These are phyloP conservation scores for Tylopilus felleus DNA, from an alignment of 768 basidiomycete genomes.

Conservation along the genomic window DNA sequence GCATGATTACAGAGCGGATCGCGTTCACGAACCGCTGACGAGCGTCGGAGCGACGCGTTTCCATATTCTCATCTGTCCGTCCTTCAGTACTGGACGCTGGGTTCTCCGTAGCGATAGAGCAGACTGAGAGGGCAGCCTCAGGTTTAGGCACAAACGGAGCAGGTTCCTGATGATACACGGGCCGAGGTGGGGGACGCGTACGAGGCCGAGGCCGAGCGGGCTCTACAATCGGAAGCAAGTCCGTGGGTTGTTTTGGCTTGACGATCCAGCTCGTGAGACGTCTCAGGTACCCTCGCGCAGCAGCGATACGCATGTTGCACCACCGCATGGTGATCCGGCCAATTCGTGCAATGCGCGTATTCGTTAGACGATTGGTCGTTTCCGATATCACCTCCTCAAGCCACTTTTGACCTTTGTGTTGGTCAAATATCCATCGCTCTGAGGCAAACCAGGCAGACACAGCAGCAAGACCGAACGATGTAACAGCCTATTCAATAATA, in stretches of 20 bases:
- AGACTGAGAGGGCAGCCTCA: slow-evolving; percentile 25
- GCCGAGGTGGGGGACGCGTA: background rate
- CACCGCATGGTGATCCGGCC: slow-evolving; percentile 25
- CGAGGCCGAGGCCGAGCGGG: slow-evolving; percentile 16
- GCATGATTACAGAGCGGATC: slow-evolving; percentile 47
- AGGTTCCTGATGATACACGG: slow-evolving; percentile 23
- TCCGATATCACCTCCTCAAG: slow-evolving; percentile 42
- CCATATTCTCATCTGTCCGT: slow-evolving; percentile 26
- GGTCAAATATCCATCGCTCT: slow-evolving; percentile 47
- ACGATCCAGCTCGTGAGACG: slow-evolving; percentile 24
- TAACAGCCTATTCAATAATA: slow-evolving; percentile 29
- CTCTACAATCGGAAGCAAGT: slow-evolving; percentile 25
- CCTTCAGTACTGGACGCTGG: slow-evolving; percentile 27
- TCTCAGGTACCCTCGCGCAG: slow-evolving; percentile 21
- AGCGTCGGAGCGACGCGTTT: slow-evolving; percentile 27
- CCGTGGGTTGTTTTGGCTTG: slow-evolving; percentile 21
- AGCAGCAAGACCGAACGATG: slow-evolving; percentile 43
- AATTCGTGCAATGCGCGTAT: slow-evolving; percentile 25
- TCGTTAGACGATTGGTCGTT: slow-evolving; percentile 24
- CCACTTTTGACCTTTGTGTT: slow-evolving; percentile 51
- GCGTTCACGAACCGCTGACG: slow-evolving; percentile 40
- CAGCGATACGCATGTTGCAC: slow-evolving; percentile 21
- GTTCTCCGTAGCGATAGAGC: slow-evolving; percentile 26
- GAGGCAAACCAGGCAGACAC: slow-evolving; percentile 54
- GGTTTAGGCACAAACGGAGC: slow-evolving; percentile 14